Percentiles rank a stretch among this genome's conserved stretches.
Conservation (phyloP, 805 yeast genomes). For the Metschnikowia noctiluminum region DNA sequence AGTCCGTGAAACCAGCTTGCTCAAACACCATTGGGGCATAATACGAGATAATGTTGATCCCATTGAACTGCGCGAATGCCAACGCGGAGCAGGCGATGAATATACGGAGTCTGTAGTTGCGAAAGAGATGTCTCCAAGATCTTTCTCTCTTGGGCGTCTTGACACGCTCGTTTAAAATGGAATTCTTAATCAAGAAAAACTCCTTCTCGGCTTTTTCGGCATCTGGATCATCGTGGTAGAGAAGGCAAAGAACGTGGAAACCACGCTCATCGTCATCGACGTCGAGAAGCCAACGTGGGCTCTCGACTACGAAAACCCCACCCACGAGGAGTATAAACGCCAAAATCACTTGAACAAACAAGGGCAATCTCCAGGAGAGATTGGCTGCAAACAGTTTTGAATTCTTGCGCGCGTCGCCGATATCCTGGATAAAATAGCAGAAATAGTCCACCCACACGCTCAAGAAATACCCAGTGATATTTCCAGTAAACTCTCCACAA, state of each 20-base stretch:
- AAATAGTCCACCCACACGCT: slow-evolving; percentile 87
- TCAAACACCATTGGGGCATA: slow-evolving; percentile 57
- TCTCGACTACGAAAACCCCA: slow-evolving; percentile 75
- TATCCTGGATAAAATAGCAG: slow-evolving; percentile 60
- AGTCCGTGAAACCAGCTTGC: slow-evolving; percentile 42
- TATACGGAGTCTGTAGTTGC: slow-evolving; percentile 35
- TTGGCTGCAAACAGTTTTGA: slow-evolving; percentile 38
- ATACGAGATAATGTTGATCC: slow-evolving; percentile 56
- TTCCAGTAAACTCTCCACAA: slow-evolving; percentile 85
- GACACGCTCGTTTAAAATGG: slow-evolving; percentile 38
- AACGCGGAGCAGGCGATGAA: slow-evolving; percentile 41
- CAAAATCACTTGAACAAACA: slow-evolving; percentile 70
- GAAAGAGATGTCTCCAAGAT: slow-evolving; percentile 41
- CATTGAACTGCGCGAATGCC: slow-evolving; percentile 47
- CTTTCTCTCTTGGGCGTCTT: slow-evolving; percentile 38
- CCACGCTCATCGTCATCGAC: slow-evolving; percentile 68
- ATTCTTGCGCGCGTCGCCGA: slow-evolving; percentile 38
- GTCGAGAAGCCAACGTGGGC: slow-evolving; percentile 87
- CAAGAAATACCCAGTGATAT: slow-evolving; percentile 73
- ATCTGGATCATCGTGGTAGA: slow-evolving; percentile 31
- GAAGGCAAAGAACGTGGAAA: slow-evolving; percentile 33
- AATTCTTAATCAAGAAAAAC: slow-evolving; percentile 45
- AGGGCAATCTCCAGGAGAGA: slow-evolving; percentile 74
- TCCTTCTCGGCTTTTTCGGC: slow-evolving; percentile 37
- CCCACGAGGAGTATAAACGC: slow-evolving; percentile 70